These are phyloP conservation scores for Mrakia gelida DNA, from an alignment of 768 basidiomycete species.

Conservation along the genomic window DNA sequence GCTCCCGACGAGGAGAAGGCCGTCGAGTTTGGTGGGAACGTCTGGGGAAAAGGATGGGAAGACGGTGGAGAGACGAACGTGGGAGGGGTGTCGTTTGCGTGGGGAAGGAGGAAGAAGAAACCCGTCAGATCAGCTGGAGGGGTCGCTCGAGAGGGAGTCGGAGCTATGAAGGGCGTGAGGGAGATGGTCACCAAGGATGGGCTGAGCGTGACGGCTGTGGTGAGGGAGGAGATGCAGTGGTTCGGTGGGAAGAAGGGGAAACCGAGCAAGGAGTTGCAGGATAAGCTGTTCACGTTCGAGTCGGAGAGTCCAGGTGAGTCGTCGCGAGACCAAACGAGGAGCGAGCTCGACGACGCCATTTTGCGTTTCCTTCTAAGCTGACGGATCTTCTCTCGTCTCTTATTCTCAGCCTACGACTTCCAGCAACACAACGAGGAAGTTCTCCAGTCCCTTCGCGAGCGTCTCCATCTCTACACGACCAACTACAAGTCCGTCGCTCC, in stretches of 20 bases:
- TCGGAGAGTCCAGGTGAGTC: conserved; percentile 15
- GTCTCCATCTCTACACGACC: conserved; percentile 12
- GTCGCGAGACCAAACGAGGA: background rate
- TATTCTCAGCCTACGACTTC: background rate
- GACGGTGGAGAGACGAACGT: background rate
- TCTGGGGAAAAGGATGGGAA: conserved; percentile 23
- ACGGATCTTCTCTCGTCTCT: background rate
- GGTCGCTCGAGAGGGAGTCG: background rate
- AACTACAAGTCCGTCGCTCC: conserved; percentile 11
- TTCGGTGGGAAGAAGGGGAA: background rate
- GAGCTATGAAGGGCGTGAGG: conserved; percentile 24
- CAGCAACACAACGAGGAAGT: background rate
- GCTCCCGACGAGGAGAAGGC: conserved; percentile 24
- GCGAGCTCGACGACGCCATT: background rate
- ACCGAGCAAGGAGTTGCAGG: background rate
- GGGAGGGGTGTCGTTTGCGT: background rate
- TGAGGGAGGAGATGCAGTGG: conserved; percentile 28
- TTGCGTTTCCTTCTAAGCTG: background rate
- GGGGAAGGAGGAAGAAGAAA: conserved; percentile 22
- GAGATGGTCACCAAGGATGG: conserved; percentile 29
- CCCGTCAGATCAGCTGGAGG: background rate
- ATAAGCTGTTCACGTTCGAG: conserved; percentile 2
- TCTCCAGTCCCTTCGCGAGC: background rate
- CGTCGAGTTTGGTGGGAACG: conserved; percentile 20
- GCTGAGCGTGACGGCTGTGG: conserved; percentile 24